phyloP scores from a whole-genome alignment of 805 yeast species.

The Ogataea polymorpha region DNA sequence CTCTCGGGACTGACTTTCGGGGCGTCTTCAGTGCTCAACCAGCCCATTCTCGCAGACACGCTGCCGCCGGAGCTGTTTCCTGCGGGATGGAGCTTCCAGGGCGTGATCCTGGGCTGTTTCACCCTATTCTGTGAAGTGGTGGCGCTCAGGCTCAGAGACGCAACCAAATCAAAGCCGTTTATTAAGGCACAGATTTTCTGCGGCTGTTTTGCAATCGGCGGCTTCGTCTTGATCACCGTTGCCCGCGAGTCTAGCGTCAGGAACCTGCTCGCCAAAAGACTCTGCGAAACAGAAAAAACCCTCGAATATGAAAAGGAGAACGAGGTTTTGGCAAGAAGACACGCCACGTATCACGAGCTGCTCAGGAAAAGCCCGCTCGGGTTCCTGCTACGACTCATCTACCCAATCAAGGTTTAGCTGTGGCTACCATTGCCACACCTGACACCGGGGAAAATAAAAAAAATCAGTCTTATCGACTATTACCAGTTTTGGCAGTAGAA shows the following conservation, averaged over 20 bases:
- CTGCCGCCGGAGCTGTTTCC: constrained; percentile 28
- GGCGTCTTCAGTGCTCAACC: constrained; percentile 35
- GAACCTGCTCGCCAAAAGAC: neutral
- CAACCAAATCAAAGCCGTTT: constrained; percentile 38
- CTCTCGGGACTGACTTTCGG: constrained; percentile 46
- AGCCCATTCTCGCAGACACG: constrained; percentile 31
- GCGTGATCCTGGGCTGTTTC: constrained; percentile 29
- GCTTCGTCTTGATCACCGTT: constrained; percentile 39
- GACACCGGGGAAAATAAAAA: neutral
- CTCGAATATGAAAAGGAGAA: neutral
- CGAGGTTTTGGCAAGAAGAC: neutral
- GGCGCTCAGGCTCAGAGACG: constrained; percentile 27
- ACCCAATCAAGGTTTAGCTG: constrained; percentile 4
- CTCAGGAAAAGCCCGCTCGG: neutral
- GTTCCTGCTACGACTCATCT: neutral
- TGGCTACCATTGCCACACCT: neutral
- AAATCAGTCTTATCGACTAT: neutral
- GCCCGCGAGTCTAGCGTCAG: constrained; percentile 43
- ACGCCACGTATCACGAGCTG: neutral
- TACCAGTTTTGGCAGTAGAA: neutral
- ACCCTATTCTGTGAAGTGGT: constrained; percentile 30
- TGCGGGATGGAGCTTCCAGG: constrained; percentile 30
- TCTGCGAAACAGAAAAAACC: neutral
- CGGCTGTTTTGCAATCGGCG: constrained; percentile 48
- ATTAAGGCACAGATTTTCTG: constrained; percentile 59